A percentile compares a stretch with the other conserved stretches of the same genome.
These are phyloP conservation scores for Juglanconis oblonga DNA, from an alignment of 2,329 filamentous ascomycete genomes.

Conservation along the genomic window DNA sequence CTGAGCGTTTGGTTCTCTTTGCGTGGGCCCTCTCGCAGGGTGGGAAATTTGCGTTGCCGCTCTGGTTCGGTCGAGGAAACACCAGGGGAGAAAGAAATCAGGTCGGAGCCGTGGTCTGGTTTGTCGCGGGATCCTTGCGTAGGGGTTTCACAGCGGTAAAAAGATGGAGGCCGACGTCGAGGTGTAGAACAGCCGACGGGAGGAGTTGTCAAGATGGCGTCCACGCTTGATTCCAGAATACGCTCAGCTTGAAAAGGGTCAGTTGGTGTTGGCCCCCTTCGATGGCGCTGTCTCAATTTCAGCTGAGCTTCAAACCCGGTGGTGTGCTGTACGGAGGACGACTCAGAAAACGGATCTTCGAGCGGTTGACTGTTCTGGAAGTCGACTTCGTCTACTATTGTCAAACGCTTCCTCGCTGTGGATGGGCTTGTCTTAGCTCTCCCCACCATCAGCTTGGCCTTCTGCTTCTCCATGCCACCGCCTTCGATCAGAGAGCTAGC, in stretches of 20 bases:
- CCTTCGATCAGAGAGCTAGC: slow-evolving; percentile 27
- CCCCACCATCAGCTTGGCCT: slow-evolving; percentile 32
- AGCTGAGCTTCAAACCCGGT: slow-evolving; percentile 22
- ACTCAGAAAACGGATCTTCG: slow-evolving; percentile 22
- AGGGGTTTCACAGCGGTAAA: background rate
- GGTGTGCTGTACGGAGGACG: background rate
- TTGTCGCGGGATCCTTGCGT: background rate
- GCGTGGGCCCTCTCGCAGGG: background rate
- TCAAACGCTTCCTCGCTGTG: slow-evolving; percentile 22
- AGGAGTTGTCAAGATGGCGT: slow-evolving; percentile 20
- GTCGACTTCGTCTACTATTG: slow-evolving; percentile 24
- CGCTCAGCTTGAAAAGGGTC: slow-evolving; percentile 34
- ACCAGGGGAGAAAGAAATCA: background rate
- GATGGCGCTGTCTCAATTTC: background rate
- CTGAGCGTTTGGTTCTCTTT: background rate
- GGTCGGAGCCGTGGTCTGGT: background rate
- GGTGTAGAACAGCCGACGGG: slow-evolving; percentile 23
- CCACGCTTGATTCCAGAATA: slow-evolving; percentile 18
- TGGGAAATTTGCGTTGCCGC: background rate
- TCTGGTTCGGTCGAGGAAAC: background rate
- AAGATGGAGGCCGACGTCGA: slow-evolving; percentile 1
- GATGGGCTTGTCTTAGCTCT: background rate
- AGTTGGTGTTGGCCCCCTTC: slow-evolving; percentile 1
- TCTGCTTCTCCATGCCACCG: slow-evolving; percentile 32
- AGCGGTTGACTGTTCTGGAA: slow-evolving; percentile 18